Base-by-base conservation (phyloP, 106 monocot species). In the Dendrobium chrysotoxum region DNA sequence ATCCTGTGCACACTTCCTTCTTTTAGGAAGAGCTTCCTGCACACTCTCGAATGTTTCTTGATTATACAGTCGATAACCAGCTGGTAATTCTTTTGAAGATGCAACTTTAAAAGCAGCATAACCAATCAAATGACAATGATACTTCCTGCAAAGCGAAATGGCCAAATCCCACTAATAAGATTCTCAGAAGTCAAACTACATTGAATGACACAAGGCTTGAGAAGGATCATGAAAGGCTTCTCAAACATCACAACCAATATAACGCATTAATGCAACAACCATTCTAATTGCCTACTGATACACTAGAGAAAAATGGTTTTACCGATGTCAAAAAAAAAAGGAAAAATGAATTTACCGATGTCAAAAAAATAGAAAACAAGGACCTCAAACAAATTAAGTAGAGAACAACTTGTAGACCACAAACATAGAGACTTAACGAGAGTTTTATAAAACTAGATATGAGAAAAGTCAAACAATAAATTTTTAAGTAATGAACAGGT, bases 121-220 rank as follows among this genome's bases (percentile, higher is more conserved):
- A 28, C 86, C 86, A 82, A 86, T 53, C 65, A 86, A 77, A 83
- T 79, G 86, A 38, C 79, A 70, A 76, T 83, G 75, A 61, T 74
- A 68, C 2, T 42, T 75, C 86, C 86, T 86, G 53, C 47, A 53
- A 80, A 23, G 28, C 41, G 28, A 61, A 18, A 20, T 74, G 35
- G 12, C 40, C 46, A 50, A 79, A 53, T 57, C 40, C 15, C 11
- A 38, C 12, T 73, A 31, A 30, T 73, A 12, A 40, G 72, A 7
- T 73, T 38, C 26, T 44, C 44, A 44, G 44, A 7, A 44, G 44
- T 44, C 44, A 44, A 44, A 44, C 9, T 44, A 44, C 44, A 44
- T 3, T 15, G 50, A 50, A 50, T 50, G 15, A 50, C 50, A 50
- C 6, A 44, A 50, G 50, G 13, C 15, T 50, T 50, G 16, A 50